Evolutionary conservation across 305 asterid genomes (phyloP).

Genomic region (Solanum hybrid): DNA sequence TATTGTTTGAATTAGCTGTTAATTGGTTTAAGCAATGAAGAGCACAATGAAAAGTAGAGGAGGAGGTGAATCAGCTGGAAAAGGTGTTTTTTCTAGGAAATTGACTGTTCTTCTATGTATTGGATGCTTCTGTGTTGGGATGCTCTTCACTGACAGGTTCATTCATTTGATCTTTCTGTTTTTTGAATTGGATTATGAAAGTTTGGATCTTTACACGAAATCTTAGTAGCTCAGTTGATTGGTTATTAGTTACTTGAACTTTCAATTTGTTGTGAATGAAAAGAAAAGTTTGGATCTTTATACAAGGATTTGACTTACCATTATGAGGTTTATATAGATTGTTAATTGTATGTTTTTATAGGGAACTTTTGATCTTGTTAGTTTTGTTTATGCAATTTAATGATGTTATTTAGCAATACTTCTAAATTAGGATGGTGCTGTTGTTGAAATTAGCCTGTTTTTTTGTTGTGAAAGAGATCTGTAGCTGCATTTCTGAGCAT

Average conservation of each 20-base stretch:
- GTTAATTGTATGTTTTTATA: background rate
- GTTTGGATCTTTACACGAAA: background rate
- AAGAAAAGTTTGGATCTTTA: background rate
- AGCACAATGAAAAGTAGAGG: conserved; percentile 75
- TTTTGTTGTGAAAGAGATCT: background rate
- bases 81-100: conserved; percentile 45
- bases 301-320: background rate
- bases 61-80: conserved; percentile 54
- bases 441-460: background rate
- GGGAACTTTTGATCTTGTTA: background rate
- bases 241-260: background rate
- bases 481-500: background rate
- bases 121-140: conserved; percentile 85
- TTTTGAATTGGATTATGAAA: background rate
- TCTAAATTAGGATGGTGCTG: background rate
- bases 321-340: background rate
- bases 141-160: conserved; percentile 97
- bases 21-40: conserved; percentile 10
- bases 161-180: background rate
- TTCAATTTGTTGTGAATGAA: background rate
- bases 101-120: conserved; percentile 63
- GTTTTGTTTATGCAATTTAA: background rate
- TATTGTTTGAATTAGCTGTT: conserved; percentile 19
- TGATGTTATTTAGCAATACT: background rate
- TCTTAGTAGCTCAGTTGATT: background rate